phyloP scores from a whole-genome alignment of 306 rosid genomes.

The Nissolia schottii region DNA sequence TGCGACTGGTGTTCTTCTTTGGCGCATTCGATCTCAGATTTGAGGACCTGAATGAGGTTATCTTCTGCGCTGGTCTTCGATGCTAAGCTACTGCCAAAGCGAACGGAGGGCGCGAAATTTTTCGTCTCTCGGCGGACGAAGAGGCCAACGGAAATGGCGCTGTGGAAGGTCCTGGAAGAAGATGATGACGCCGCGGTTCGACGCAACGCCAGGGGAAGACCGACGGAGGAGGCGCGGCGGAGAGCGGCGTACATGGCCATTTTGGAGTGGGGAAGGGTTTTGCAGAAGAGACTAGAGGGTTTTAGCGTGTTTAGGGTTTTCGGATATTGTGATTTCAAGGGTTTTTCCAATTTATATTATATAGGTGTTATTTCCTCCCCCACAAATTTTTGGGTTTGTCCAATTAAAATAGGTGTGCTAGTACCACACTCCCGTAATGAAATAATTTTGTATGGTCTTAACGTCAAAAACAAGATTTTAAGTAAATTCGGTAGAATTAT shows the following conservation, averaged over 20 bases:
- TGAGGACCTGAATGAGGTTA: constrained; percentile 36
- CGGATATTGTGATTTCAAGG: neutral
- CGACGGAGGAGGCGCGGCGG: constrained; percentile 56
- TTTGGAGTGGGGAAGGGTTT: neutral
- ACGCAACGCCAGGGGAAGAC: constrained; percentile 38
- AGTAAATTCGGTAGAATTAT: too few species aligned
- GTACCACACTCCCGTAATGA: too few species aligned
- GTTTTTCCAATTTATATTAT: neutral
- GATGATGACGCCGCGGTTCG: constrained; percentile 38
- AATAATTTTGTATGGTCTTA: too few species aligned
- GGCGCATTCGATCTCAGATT: constrained; percentile 61
- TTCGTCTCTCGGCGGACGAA: constrained; percentile 16
- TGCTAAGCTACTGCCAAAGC: constrained; percentile 37
- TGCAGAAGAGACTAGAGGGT: neutral
- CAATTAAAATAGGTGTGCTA: too few species aligned
- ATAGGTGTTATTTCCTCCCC: neutral
- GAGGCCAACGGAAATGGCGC: constrained; percentile 23
- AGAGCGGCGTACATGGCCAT: constrained; percentile 61
- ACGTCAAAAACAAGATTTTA: too few species aligned
- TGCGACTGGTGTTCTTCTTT: constrained; percentile 23
- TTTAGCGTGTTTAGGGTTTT: constrained; percentile 21
- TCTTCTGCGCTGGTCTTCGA: constrained; percentile 28
- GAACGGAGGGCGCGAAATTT: constrained; percentile 31
- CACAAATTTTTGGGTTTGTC: too few species aligned
- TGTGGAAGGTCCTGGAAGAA: constrained; percentile 50